Evolutionary conservation across 2,329 filamentous ascomycete species (phyloP).

Genomic region (Clonostachys solani): DNA sequence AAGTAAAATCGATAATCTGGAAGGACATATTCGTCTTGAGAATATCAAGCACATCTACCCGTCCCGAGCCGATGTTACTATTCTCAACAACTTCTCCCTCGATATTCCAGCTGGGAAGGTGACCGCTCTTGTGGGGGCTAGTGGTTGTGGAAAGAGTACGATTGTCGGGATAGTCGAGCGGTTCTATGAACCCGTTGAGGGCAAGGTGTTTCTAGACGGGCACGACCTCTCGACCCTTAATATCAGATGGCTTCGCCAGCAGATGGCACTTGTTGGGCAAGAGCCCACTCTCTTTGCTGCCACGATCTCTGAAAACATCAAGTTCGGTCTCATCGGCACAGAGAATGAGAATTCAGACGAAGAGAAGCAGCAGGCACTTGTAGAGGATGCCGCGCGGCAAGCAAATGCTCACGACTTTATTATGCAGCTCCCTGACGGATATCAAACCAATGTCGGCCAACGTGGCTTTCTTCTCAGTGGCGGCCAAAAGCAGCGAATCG

Average conservation of each 20-base stretch:
- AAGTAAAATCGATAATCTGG: constrained; percentile 64
- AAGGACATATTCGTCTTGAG: constrained; percentile 75
- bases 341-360: constrained; percentile 51
- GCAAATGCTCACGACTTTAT: constrained; percentile 96
- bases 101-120: constrained; percentile 83
- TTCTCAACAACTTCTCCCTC: constrained; percentile 81
- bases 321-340: constrained; percentile 86
- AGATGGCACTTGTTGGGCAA: constrained; percentile 89
- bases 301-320: constrained; percentile 85
- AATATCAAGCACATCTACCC: constrained; percentile 92
- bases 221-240: constrained; percentile 79
- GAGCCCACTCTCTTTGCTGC: constrained; percentile 89
- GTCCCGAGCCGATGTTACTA: constrained; percentile 81
- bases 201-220: constrained; percentile 76
- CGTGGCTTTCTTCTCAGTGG: constrained; percentile 89
- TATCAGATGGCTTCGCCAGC: constrained; percentile 84
- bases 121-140: constrained; percentile 92
- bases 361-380: constrained; percentile 62
- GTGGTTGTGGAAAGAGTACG: constrained; percentile 91
- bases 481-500: constrained; percentile 95
- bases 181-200: constrained; percentile 87
- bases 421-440: constrained; percentile 73
- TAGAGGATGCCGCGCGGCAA: constrained; percentile 82
- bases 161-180: constrained; percentile 90
- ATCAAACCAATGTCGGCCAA: constrained; percentile 93